Percentiles rank a stretch among this genome's conserved stretches.
These are phyloP conservation scores for Aspergillus nanangensis DNA, from an alignment of 495 filamentous ascomycete genomes.

Conservation along the genomic window DNA sequence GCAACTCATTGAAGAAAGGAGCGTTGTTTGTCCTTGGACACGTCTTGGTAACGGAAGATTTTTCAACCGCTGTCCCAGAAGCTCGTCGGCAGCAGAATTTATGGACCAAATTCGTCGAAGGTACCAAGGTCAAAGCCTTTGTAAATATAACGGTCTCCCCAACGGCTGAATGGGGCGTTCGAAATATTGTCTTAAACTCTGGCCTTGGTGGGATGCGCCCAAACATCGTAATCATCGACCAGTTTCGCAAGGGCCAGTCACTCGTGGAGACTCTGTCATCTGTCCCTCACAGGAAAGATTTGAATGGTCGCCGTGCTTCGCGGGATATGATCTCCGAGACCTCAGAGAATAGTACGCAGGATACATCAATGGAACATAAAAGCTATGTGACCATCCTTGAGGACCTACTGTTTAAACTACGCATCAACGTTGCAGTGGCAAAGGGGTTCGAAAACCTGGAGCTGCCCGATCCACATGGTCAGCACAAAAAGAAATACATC, in stretches of 20 bases:
- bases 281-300: slow-evolving; percentile 17
- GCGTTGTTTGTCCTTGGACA: slow-evolving; percentile 81
- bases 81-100: slow-evolving; percentile 73
- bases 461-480: slow-evolving; percentile 53
- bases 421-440: slow-evolving; percentile 81
- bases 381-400: slow-evolving; percentile 82
- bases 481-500: slow-evolving; percentile 70
- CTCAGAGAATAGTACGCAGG: slow-evolving; percentile 32
- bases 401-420: slow-evolving; percentile 71
- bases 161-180: slow-evolving; percentile 76
- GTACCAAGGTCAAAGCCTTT: slow-evolving; percentile 84
- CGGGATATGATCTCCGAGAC: slow-evolving; percentile 6
- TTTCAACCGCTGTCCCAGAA: slow-evolving; percentile 71
- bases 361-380: slow-evolving; percentile 57
- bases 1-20: slow-evolving; percentile 87
- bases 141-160: slow-evolving; percentile 81
- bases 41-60: slow-evolving; percentile 81
- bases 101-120: slow-evolving; percentile 84
- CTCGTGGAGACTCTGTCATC: slow-evolving; percentile 41
- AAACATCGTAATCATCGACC: slow-evolving; percentile 79
- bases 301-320: slow-evolving; percentile 22
- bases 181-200: slow-evolving; percentile 76
- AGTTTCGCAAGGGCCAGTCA: slow-evolving; percentile 54
- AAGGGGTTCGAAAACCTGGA: slow-evolving; percentile 78
- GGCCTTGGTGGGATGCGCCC: slow-evolving; percentile 88